Conservation (phyloP, 2,329 filamentous ascomycete species). For the Scytalidium lignicola region DNA sequence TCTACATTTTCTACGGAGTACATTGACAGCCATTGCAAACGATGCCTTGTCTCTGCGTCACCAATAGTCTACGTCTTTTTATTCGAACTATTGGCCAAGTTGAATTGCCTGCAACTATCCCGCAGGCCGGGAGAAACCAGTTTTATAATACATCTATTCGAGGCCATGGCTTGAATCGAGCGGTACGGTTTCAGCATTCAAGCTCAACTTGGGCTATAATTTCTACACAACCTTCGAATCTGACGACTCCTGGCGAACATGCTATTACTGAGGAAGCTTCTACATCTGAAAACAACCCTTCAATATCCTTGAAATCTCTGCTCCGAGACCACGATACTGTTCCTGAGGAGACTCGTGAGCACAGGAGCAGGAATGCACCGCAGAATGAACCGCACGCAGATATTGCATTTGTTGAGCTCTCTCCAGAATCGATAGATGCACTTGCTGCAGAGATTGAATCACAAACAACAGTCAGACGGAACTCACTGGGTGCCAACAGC, state of each 20-base stretch:
- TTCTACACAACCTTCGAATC: not conserved
- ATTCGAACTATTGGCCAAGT: conserved; percentile 25
- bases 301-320: not conserved
- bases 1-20: no score
- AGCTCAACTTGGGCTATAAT: not conserved
- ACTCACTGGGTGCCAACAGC: not conserved
- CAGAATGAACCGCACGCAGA: conserved; percentile 6
- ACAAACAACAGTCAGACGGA: not conserved
- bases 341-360: conserved; percentile 49
- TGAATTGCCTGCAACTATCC: conserved; percentile 15
- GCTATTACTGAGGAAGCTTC: not conserved
- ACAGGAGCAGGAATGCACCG: conserved; percentile 47
- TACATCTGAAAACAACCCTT: not conserved
- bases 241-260: not conserved
- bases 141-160: conserved; percentile 3
- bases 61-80: conserved; percentile 22
- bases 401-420: conserved; percentile 28
- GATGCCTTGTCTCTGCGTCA: conserved; percentile 25
- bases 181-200: not conserved
- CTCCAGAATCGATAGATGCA: conserved; percentile 30
- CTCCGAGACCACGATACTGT: not conserved
- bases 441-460: conserved; percentile 16
- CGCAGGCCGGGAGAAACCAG: not conserved
- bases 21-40: not conserved
- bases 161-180: conserved; percentile 1